Conservation (phyloP, 805 yeast genomes). For the Yarrowia hollandica region DNA sequence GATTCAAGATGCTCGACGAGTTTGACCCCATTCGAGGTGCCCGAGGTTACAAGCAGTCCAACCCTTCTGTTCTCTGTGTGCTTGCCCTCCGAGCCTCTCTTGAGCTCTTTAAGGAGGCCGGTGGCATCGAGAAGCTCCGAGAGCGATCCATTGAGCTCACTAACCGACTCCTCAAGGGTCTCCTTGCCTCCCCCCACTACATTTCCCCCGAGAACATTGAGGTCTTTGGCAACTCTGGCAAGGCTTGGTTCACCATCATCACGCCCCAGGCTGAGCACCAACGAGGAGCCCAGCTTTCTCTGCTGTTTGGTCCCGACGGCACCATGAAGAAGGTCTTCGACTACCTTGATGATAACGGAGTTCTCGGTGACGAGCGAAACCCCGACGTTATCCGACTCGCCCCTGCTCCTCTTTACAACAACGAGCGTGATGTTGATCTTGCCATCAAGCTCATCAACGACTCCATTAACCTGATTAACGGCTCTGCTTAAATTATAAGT, state of each 20-base stretch:
- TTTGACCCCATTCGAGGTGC: slow-evolving; percentile 87
- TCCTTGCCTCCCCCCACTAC: slow-evolving; percentile 52
- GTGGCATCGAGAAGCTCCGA: slow-evolving; percentile 64
- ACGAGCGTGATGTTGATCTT: slow-evolving; percentile 59
- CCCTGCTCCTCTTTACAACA: slow-evolving; percentile 81
- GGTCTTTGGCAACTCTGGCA: slow-evolving; percentile 21
- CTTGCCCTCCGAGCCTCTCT: slow-evolving; percentile 70
- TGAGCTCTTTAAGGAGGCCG: slow-evolving; percentile 56
- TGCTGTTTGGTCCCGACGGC: slow-evolving; percentile 58
- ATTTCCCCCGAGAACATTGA: slow-evolving; percentile 38
- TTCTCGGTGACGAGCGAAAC: slow-evolving; percentile 83
- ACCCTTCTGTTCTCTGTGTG: slow-evolving; percentile 84
- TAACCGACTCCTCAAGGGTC: slow-evolving; percentile 50
- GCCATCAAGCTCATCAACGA: slow-evolving; percentile 51
- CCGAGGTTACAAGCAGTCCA: slow-evolving; percentile 82
- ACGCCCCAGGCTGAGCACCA: slow-evolving; percentile 63
- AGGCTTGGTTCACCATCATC: slow-evolving; percentile 60
- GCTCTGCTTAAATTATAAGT: neutral
- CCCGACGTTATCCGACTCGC: slow-evolving; percentile 91
- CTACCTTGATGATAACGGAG: slow-evolving; percentile 54
- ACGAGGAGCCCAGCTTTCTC: slow-evolving; percentile 81
- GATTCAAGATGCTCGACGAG: slow-evolving; percentile 77
- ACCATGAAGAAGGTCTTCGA: slow-evolving; percentile 62
- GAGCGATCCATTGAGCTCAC: slow-evolving; percentile 61
- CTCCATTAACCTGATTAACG: slow-evolving; percentile 12